A percentile compares a stretch with the other conserved stretches of the same genome.
Evolutionary conservation across 495 filamentous ascomycete species (phyloP).

Genomic region (Penicillium goetzii): DNA sequence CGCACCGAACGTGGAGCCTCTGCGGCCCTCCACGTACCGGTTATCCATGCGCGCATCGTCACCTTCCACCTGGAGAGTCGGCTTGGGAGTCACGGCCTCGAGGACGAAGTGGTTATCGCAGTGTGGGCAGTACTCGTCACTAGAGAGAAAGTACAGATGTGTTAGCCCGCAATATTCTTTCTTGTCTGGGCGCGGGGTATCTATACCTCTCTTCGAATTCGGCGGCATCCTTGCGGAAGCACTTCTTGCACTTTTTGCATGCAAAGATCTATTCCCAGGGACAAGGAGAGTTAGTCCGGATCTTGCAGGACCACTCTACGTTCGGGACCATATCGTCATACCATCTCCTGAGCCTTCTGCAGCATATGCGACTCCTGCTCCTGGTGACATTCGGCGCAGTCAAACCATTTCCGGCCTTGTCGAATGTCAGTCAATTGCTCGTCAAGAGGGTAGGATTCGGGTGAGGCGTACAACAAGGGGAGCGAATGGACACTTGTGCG

Average conservation of each 20-base stretch:
- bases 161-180: slow-evolving; percentile 11
- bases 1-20: background rate
- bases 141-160: slow-evolving; percentile 30
- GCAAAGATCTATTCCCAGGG: slow-evolving; percentile 62
- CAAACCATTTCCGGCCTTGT: slow-evolving; percentile 93
- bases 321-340: slow-evolving; percentile 26
- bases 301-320: background rate
- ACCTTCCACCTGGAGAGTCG: slow-evolving; percentile 80
- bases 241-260: slow-evolving; percentile 98
- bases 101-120: slow-evolving; percentile 98
- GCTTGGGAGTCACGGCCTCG: slow-evolving; percentile 80
- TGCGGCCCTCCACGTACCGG: slow-evolving; percentile 42
- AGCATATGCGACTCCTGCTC: slow-evolving; percentile 79
- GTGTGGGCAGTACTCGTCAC: slow-evolving; percentile 99
- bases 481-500: slow-evolving; percentile 94
- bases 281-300: slow-evolving; percentile 8
- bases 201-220: slow-evolving; percentile 85
- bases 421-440: slow-evolving; percentile 15
- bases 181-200: slow-evolving; percentile 7
- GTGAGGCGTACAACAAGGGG: slow-evolving; percentile 78
- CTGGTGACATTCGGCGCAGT: slow-evolving; percentile 93
- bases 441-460: background rate
- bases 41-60: slow-evolving; percentile 84
- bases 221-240: slow-evolving; percentile 87
- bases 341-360: slow-evolving; percentile 81